phyloP scores from a whole-genome alignment of 2,329 filamentous ascomycete genomes.

The Sclerotinia borealis region DNA sequence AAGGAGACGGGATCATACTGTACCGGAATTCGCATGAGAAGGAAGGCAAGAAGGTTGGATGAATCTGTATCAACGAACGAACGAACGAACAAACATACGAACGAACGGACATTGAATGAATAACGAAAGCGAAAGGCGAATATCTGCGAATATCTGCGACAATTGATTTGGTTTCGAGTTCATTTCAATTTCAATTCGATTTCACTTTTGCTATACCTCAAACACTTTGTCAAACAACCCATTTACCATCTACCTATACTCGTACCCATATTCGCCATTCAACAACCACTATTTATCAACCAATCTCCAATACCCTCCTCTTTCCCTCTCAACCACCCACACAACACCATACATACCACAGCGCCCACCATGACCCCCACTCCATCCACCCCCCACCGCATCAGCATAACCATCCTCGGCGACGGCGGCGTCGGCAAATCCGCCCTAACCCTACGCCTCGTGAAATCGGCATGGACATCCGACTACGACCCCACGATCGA shows the following conservation, averaged over 20 bases:
- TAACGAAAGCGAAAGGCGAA: not conserved
- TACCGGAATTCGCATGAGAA: not conserved
- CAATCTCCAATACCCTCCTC: not conserved
- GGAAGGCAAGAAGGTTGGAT: not conserved
- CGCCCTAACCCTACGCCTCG: constrained; percentile 75
- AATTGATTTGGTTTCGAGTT: not conserved
- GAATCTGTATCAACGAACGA: not conserved
- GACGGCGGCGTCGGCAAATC: constrained; percentile 83
- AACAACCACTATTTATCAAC: not conserved
- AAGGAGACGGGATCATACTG: not conserved
- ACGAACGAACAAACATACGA: not conserved
- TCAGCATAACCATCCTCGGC: constrained; percentile 77
- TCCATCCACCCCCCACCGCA: constrained; percentile 30
- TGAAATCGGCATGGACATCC: constrained; percentile 76
- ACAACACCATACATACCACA: not conserved
- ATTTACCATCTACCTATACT: not conserved
- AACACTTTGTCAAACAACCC: not conserved
- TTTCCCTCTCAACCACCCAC: too few species aligned
- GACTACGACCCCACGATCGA: constrained; percentile 78
- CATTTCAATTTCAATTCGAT: not conserved
- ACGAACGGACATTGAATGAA: not conserved
- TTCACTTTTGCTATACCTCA: not conserved
- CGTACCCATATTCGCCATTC: not conserved
- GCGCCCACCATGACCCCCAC: not conserved
- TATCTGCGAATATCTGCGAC: not conserved